These are phyloP conservation scores for Citrus reticulata DNA, from an alignment of 345 rosid genomes.

Conservation along the genomic window DNA sequence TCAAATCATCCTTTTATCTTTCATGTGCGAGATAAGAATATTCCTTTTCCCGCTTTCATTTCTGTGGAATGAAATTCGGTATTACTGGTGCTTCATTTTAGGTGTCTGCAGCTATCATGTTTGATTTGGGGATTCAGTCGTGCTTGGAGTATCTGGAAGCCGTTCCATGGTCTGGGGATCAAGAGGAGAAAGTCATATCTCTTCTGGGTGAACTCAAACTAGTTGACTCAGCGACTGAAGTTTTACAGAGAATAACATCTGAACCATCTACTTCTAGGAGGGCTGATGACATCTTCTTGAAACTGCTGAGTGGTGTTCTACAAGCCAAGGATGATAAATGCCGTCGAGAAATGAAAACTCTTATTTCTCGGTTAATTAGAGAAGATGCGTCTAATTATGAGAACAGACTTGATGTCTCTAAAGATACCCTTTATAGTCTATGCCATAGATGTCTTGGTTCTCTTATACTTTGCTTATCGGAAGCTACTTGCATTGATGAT, in stretches of 20 bases:
- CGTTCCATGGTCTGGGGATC: constrained; percentile 84
- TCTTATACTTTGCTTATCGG: constrained; percentile 75
- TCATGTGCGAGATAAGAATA: not conserved
- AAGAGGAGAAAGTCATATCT: constrained; percentile 64
- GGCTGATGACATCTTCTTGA: constrained; percentile 66
- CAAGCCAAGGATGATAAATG: constrained; percentile 91
- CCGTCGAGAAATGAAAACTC: constrained; percentile 78
- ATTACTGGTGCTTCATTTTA: constrained; percentile 16
- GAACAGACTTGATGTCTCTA: constrained; percentile 48
- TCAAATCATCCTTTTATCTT: not conserved
- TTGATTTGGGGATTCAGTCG: constrained; percentile 61
- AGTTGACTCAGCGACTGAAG: constrained; percentile 40
- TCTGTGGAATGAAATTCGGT: constrained; percentile 4
- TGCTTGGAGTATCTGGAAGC: constrained; percentile 92
- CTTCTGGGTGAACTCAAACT: constrained; percentile 70
- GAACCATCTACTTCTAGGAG: constrained; percentile 49
- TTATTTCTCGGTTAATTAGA: constrained; percentile 62
- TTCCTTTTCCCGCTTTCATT: not conserved
- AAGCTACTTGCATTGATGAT: constrained; percentile 53
- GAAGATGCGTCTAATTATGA: constrained; percentile 51
- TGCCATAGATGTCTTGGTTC: constrained; percentile 80
- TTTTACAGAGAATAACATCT: constrained; percentile 77
- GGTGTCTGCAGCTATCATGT: constrained; percentile 81
- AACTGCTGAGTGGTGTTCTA: constrained; percentile 60
- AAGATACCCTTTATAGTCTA: constrained; percentile 62